Evolutionary conservation across 768 basidiomycete species (phyloP).

Genomic region (Russula abietina): DNA sequence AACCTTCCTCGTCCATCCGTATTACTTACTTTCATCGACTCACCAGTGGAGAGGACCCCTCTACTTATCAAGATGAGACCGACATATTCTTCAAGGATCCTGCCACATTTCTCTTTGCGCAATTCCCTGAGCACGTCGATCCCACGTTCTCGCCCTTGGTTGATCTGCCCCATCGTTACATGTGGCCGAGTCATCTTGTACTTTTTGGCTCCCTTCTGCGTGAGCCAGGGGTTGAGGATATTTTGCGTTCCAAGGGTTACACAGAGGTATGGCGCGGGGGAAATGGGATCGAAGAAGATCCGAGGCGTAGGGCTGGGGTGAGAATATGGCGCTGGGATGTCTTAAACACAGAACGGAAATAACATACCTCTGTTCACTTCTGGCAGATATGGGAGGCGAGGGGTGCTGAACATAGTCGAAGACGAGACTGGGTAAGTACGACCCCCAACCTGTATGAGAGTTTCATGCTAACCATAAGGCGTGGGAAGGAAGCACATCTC

Average conservation of each 20-base stretch:
- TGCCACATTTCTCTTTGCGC: conserved; percentile 49
- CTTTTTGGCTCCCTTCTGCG: conserved; percentile 76
- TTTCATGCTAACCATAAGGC: not conserved
- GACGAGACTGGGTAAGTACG: not conserved
- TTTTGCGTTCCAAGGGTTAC: conserved; percentile 56
- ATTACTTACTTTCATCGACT: not conserved
- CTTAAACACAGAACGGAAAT: not conserved
- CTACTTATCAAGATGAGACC: conserved; percentile 72
- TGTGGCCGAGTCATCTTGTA: conserved; percentile 78
- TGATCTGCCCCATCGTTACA: conserved; percentile 49
- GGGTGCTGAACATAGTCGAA: not conserved
- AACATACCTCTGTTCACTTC: not conserved
- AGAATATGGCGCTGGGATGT: conserved; percentile 47
- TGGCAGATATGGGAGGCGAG: not conserved
- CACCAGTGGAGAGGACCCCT: conserved; percentile 44
- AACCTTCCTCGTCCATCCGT: conserved; percentile 16
- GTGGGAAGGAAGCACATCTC: not conserved
- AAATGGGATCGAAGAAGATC: conserved; percentile 73
- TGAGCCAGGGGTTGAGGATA: conserved; percentile 40
- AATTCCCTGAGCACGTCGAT: conserved; percentile 64
- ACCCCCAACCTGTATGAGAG: not conserved
- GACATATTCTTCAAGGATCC: conserved; percentile 76
- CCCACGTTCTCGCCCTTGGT: conserved; percentile 55
- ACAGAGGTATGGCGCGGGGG: conserved; percentile 55
- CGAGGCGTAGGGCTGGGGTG: conserved; percentile 59